Evolutionary conservation across 2,329 filamentous ascomycete genomes (phyloP), one percentile per base, ranked within the genome.

Genomic region (Emergomyces pasteurianus): DNA sequence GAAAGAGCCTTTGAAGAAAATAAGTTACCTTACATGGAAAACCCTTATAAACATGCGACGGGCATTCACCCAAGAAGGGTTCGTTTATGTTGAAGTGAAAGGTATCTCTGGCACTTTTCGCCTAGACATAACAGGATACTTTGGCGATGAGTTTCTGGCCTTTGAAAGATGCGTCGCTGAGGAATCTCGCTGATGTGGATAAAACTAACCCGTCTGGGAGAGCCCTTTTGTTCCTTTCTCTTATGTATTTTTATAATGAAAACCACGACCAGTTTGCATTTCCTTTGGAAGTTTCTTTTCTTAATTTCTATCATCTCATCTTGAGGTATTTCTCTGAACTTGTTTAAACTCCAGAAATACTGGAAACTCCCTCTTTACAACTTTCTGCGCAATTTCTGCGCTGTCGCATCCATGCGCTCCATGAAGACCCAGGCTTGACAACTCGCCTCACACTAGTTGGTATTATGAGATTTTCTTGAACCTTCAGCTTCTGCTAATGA

Each of bases 51-150:
- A 70, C 49, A 63, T 74, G 26, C 71, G 74, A 7, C 72, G 74
- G 50, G 59, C 75, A 14, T 75, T 77, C 61, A 75, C 73, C 0
- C 68, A 72, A 54, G 75, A 77, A 59, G 71, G 75, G 58, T 73
- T 77, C 40, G 73, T 75, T 54, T 67, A 75, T 36, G 53, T 76
- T 54, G 68, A 73, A 46, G 65, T 75, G 56, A 66, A 74, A 28
- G 53, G 46, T 16, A 68, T 70, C 9, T 74, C 70, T 54, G 67
- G 70, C 26, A 64, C 67, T 16, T 71, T 75, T 62, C 69, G 73
- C 55, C 66, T 77, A 66, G 74, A 77, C 64, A 69, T 70, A 7
- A 69, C 69, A 47, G 75, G 75, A 1, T 36, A 47, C 6, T 59
- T 65, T 58, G 63, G 62, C 42, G 59, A 54, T n/a, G 62, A 63